Conservation (phyloP, 306 rosid genomes). For the Fragaria nilgerrensis region DNA sequence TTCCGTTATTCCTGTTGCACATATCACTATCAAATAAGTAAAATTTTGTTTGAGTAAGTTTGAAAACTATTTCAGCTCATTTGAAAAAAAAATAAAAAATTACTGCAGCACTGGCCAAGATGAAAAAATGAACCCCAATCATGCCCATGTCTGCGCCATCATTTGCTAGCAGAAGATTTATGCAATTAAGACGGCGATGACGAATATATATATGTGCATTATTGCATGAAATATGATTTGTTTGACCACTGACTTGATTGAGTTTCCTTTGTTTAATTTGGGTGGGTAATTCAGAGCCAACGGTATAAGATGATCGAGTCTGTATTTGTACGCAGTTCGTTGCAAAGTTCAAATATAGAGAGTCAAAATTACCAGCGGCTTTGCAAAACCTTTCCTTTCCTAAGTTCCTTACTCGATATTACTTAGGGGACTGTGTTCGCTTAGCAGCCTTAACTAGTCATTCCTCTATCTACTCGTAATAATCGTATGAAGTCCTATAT, state of each 20-base stretch:
- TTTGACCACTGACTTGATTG: neutral
- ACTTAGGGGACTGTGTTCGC: neutral
- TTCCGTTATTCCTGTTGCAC: neutral
- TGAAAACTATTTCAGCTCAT: too few relatives aligned
- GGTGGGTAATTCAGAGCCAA: neutral
- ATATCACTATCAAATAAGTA: neutral
- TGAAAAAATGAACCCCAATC: neutral
- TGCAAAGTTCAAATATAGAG: neutral
- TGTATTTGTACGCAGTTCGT: neutral
- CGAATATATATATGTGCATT: neutral
- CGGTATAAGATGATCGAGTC: neutral
- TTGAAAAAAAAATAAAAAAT: too few relatives aligned
- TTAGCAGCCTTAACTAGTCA: neutral
- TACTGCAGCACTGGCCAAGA: neutral
- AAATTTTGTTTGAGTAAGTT: too few relatives aligned
- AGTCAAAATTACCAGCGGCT: slow-evolving; percentile 7
- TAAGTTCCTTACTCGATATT: neutral
- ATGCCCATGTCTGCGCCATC: neutral
- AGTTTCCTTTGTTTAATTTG: neutral
- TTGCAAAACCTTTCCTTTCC: neutral
- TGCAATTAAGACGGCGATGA: neutral
- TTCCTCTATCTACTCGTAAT: neutral
- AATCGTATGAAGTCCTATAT: neutral
- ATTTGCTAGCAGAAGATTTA: neutral
- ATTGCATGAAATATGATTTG: neutral